Conservation (phyloP, 108 stramenopile genomes). For the Cyclotella kingstonii region DNA sequence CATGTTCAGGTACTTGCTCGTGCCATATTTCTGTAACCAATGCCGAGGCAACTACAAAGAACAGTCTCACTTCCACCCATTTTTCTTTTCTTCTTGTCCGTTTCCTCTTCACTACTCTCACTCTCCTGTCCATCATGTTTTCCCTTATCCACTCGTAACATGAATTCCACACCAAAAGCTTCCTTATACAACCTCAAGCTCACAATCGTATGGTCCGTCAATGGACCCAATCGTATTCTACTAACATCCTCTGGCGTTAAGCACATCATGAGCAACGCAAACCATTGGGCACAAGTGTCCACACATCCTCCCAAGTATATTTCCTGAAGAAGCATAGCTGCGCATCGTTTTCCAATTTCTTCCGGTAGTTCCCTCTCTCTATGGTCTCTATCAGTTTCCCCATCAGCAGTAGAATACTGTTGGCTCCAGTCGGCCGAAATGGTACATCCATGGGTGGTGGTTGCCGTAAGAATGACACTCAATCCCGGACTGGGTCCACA, state of each 20-base stretch:
- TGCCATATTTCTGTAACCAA: slow-evolving; percentile 87
- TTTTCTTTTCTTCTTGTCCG: slow-evolving; percentile 7
- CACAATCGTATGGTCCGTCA: slow-evolving; percentile 76
- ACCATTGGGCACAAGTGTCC: slow-evolving; percentile 84
- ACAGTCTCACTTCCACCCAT: slow-evolving; percentile 51
- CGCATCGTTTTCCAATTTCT: slow-evolving; percentile 87
- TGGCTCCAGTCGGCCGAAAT: slow-evolving; percentile 79
- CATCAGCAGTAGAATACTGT: neutral
- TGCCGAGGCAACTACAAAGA: slow-evolving; percentile 84
- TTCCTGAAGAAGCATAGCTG: slow-evolving; percentile 88
- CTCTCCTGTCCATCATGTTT: slow-evolving; percentile 5
- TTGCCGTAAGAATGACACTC: slow-evolving; percentile 75
- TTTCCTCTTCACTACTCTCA: slow-evolving; percentile 23
- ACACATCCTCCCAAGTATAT: slow-evolving; percentile 91
- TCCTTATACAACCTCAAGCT: slow-evolving; percentile 79
- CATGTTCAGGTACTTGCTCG: slow-evolving; percentile 74
- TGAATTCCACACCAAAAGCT: slow-evolving; percentile 87
- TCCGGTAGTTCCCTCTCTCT: slow-evolving; percentile 83
- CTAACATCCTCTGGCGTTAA: slow-evolving; percentile 95
- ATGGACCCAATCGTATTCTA: slow-evolving; percentile 76
- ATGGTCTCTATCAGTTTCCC: slow-evolving; percentile 33
- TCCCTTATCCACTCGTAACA: slow-evolving; percentile 66
- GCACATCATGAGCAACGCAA: slow-evolving; percentile 94
- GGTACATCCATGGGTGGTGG: slow-evolving; percentile 87
- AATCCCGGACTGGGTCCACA: slow-evolving; percentile 88